These are phyloP conservation scores for Paraconiothyrium sp. DNA, from an alignment of 2,329 filamentous ascomycete species.

Conservation along the genomic window DNA sequence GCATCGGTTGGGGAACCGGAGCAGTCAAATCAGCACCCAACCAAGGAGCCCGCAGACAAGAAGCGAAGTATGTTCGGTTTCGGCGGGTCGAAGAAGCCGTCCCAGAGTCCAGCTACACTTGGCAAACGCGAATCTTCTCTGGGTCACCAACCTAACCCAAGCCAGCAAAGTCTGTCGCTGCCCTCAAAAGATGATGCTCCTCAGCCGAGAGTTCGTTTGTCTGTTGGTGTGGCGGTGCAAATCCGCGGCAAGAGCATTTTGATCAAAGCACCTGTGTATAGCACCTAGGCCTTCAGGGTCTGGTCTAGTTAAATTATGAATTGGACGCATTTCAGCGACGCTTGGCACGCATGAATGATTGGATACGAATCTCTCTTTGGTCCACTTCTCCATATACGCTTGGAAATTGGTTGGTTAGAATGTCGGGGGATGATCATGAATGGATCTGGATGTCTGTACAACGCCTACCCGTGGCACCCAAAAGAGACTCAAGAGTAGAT, in stretches of 20 bases:
- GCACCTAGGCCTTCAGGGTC: constrained; percentile 27
- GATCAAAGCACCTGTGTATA: constrained; percentile 60
- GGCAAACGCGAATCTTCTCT: constrained; percentile 53
- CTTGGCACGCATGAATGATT: constrained; percentile 22
- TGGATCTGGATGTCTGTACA: constrained; percentile 9
- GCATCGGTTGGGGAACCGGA: constrained; percentile 43
- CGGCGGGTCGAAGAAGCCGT: constrained; percentile 50
- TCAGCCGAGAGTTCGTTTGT: constrained; percentile 57
- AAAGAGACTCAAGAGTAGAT: constrained; percentile 11
- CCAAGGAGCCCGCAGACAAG: constrained; percentile 42
- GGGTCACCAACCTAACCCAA: constrained; percentile 34
- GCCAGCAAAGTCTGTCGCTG: constrained; percentile 47
- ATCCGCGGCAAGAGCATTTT: constrained; percentile 60
- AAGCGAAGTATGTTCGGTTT: constrained; percentile 57
- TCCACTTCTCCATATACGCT: constrained; percentile 4
- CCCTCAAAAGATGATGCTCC: constrained; percentile 52
- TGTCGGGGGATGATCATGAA: neutral
- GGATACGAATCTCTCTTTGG: constrained; percentile 4
- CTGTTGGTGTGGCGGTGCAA: constrained; percentile 58
- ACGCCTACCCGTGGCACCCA: neutral
- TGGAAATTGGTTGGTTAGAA: neutral
- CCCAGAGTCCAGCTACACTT: constrained; percentile 38
- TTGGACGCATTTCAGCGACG: constrained; percentile 27
- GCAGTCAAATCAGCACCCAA: constrained; percentile 27
- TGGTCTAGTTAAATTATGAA: constrained; percentile 19